Percentiles rank a stretch among this genome's conserved stretches.
Conservation (phyloP, 2,329 filamentous ascomycete genomes). For the Ophiognomonia clavigignenti-juglandacearum region DNA sequence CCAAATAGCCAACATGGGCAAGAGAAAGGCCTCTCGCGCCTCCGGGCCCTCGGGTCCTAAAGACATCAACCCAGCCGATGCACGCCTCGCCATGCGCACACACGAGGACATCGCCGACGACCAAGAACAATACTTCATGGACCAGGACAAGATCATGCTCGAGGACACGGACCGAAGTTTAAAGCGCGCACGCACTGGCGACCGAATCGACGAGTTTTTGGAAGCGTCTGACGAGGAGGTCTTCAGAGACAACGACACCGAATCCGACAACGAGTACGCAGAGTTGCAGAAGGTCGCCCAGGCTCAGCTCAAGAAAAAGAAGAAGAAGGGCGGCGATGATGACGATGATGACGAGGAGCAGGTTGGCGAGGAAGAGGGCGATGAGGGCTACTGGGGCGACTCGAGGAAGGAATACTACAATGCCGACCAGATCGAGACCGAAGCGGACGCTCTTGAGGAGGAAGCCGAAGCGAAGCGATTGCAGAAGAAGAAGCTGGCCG, state of each 20-base stretch:
- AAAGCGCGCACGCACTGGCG: constrained; percentile 68
- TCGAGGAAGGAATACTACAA: constrained; percentile 91
- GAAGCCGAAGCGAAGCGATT: constrained; percentile 84
- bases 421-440: constrained; percentile 66
- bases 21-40: constrained; percentile 63
- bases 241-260: constrained; percentile 21
- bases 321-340: constrained; percentile 43
- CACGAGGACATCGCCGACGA: constrained; percentile 88
- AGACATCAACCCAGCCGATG: constrained; percentile 52
- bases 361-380: constrained; percentile 50
- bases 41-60: constrained; percentile 44
- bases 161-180: constrained; percentile 69
- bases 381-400: constrained; percentile 76
- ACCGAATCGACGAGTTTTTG: constrained; percentile 60
- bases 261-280: constrained; percentile 20
- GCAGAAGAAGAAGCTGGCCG: constrained; percentile 84
- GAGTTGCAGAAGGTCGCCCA: constrained; percentile 14
- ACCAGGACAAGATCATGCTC: constrained; percentile 79
- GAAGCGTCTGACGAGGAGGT: constrained; percentile 61
- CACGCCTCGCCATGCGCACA: constrained; percentile 57
- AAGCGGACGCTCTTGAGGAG: constrained; percentile 75
- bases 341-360: constrained; percentile 42
- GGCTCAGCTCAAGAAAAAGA: constrained; percentile 20
- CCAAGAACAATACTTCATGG: constrained; percentile 87
- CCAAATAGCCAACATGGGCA: constrained; percentile 42